Percentiles rank a stretch among this genome's conserved stretches.
Conservation (phyloP, 148 eudicot species). For the Polygonum maritimum region DNA sequence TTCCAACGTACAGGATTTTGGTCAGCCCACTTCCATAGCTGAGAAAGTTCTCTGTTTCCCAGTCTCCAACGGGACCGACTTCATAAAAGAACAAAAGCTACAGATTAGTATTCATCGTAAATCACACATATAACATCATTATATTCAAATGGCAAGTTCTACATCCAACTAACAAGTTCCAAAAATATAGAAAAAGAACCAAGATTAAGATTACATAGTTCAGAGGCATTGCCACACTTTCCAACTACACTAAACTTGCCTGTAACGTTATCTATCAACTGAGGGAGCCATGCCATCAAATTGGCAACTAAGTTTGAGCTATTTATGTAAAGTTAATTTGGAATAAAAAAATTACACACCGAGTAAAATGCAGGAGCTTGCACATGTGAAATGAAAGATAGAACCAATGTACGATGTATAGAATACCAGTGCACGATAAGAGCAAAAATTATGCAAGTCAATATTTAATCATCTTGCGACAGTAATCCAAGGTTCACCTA, state of each 20-base stretch:
- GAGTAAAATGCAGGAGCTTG: background rate
- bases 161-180: background rate
- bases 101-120: background rate
- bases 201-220: background rate
- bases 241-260: background rate
- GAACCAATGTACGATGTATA: background rate
- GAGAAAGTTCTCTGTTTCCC: slow-evolving; percentile 94
- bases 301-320: background rate
- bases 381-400: background rate
- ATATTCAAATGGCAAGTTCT: background rate
- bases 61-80: slow-evolving; percentile 93
- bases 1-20: slow-evolving; percentile 59
- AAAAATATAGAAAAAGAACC: background rate
- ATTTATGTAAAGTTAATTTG: background rate
- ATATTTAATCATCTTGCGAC: background rate
- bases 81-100: slow-evolving; percentile 11
- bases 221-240: background rate
- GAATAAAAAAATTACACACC: background rate
- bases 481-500: background rate
- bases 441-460: background rate
- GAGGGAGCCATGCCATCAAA: background rate
- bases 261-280: background rate
- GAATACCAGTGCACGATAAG: background rate
- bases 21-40: slow-evolving; percentile 99
- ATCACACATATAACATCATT: background rate